Conservation (phyloP, 2,329 filamentous ascomycete genomes). For the Aaosphaeria arxii region DNA sequence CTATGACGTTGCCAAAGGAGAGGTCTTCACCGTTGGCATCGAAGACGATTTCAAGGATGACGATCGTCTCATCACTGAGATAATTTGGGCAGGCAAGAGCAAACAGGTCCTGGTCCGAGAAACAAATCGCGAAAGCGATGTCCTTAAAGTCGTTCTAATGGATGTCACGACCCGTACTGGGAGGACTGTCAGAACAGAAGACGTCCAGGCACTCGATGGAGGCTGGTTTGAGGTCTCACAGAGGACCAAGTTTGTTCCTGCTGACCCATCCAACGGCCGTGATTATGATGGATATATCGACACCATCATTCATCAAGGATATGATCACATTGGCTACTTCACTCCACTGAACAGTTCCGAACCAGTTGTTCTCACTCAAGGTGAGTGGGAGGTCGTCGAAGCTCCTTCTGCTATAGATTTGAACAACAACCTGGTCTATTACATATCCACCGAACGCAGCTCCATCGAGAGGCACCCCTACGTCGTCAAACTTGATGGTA, state of each 20-base stretch:
- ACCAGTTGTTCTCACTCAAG: slow-evolving; percentile 83
- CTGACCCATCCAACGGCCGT: slow-evolving; percentile 72
- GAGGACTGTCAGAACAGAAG: slow-evolving; percentile 72
- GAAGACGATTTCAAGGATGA: slow-evolving; percentile 74
- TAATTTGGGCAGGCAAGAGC: slow-evolving; percentile 77
- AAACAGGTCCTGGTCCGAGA: slow-evolving; percentile 82
- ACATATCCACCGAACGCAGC: slow-evolving; percentile 79
- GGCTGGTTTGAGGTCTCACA: slow-evolving; percentile 97
- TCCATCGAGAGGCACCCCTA: slow-evolving; percentile 91
- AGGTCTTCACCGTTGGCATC: slow-evolving; percentile 77
- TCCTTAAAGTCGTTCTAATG: slow-evolving; percentile 83
- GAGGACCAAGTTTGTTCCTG: slow-evolving; percentile 79
- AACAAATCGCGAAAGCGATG: slow-evolving; percentile 90
- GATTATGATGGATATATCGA: slow-evolving; percentile 89
- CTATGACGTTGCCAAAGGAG: slow-evolving; percentile 74
- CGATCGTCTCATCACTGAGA: slow-evolving; percentile 86
- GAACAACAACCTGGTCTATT: slow-evolving; percentile 84
- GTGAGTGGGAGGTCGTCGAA: slow-evolving; percentile 86
- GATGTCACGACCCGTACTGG: slow-evolving; percentile 73
- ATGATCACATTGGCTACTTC: slow-evolving; percentile 92
- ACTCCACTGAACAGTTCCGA: slow-evolving; percentile 77
- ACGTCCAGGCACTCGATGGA: slow-evolving; percentile 82
- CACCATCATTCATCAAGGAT: slow-evolving; percentile 79
- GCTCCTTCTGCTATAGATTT: slow-evolving; percentile 84
- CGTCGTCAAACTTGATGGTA: slow-evolving; percentile 79